Conservation (phyloP, 805 yeast species). For the Lipomyces mesembrius region DNA sequence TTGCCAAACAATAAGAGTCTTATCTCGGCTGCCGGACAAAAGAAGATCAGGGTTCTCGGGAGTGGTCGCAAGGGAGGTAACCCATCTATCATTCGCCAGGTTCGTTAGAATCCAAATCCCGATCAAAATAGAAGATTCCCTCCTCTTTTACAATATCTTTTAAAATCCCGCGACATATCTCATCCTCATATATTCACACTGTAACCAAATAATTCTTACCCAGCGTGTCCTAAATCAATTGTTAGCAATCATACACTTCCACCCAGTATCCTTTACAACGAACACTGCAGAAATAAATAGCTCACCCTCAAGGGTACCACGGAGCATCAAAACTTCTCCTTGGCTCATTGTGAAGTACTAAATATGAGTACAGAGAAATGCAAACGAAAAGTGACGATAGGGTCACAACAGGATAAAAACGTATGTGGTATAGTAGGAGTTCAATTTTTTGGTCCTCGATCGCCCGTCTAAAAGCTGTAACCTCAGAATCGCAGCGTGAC, state of each 20-base stretch:
- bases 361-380: neutral
- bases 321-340: constrained; percentile 58
- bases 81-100: constrained; percentile 61
- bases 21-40: constrained; percentile 98
- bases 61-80: constrained; percentile 97
- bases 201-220: constrained; percentile 43
- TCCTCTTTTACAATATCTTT: neutral
- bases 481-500: neutral
- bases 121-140: constrained; percentile 41
- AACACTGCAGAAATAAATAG: constrained; percentile 17
- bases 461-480: neutral
- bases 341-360: constrained; percentile 30
- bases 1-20: constrained; percentile 97
- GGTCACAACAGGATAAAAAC: neutral
- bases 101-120: constrained; percentile 22
- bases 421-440: neutral
- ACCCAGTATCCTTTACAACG: constrained; percentile 19
- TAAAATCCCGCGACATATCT: neutral
- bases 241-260: constrained; percentile 21
- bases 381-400: neutral
- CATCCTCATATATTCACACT: constrained; percentile 7
- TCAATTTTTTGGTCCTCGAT: neutral
- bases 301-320: constrained; percentile 97
- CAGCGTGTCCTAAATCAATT: constrained; percentile 63
- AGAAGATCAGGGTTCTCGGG: constrained; percentile 97